Base-by-base conservation (phyloP, 164 flowering plant species). In the Macadamia integrifolia region DNA sequence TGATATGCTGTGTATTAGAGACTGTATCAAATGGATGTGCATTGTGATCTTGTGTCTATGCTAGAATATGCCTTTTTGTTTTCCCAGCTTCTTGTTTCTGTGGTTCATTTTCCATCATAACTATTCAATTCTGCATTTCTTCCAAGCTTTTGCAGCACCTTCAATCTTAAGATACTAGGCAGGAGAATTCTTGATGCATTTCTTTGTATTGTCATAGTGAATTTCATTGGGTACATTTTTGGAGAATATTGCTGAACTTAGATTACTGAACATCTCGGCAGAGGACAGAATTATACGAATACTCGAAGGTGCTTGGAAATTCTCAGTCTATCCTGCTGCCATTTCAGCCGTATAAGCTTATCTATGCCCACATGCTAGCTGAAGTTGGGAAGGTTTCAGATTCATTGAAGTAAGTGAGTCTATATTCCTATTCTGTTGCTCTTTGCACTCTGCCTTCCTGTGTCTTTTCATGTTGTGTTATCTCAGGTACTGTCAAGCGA, bases 311-410 rank as follows among this genome's bases (percentile, higher is more conserved):
- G 72, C 91, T 88, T 35, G 96, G 96, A 50, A 90, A 90, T 73
- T 85, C 96, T 61, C 96, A 90, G 85, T 90, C 77, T 69, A 71
- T 75, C 66, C 77, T 90, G 64, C 85, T 81, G 59, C 88, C 91
- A 15, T 89, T 89, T 80, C 96, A 88, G 75, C 96, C 96, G 28
- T 89, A 89, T 81, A 89, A 90, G 76, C 80, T 88, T 72, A 66
- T 90, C 43, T 90, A 90, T 78, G 96, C 68, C 17, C 71, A 80
- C 76, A 89, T 89, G 95, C 77, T 89, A 60, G 91, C 88, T 71
- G 95, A 89, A 82, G 86, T 86, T 66, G 95, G 95, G 55, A 88
- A 84, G 68, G 70, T 89, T 70, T 81, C 92, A 23, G 96, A 86
- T 18, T 79, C 96, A 14, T 63, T 85, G 60, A 66, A 57, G 68